These are phyloP conservation scores for Cercospora beticola DNA, from an alignment of 2,329 filamentous ascomycete genomes.

Conservation along the genomic window DNA sequence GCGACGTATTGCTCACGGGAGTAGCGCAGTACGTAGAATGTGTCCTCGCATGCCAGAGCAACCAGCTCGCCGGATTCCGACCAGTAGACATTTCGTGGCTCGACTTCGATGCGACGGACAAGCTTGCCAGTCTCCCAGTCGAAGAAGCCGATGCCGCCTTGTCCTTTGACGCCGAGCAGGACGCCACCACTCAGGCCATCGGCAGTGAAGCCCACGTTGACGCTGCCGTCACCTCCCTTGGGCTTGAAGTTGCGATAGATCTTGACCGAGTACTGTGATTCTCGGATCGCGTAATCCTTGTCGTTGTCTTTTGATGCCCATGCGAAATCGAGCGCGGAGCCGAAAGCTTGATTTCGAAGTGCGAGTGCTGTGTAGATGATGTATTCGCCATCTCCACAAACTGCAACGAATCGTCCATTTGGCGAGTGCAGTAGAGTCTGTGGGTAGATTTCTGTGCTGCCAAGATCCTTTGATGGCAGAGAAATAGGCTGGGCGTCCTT, in stretches of 20 bases:
- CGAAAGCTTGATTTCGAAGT: slow-evolving; percentile 97
- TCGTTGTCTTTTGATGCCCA: slow-evolving; percentile 98
- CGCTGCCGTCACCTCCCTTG: slow-evolving; percentile 66
- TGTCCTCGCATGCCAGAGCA: slow-evolving; percentile 88
- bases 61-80: slow-evolving; percentile 94
- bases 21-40: slow-evolving; percentile 90
- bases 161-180: slow-evolving; percentile 88
- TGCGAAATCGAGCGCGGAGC: slow-evolving; percentile 90
- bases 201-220: slow-evolving; percentile 93
- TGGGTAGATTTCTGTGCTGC: slow-evolving; percentile 94
- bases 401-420: slow-evolving; percentile 84
- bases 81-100: slow-evolving; percentile 80
- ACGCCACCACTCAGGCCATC: slow-evolving; percentile 88
- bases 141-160: slow-evolving; percentile 92
- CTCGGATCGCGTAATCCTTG: slow-evolving; percentile 96
- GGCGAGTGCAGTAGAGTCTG: slow-evolving; percentile 94
- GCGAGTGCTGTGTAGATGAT: slow-evolving; percentile 97
- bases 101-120: slow-evolving; percentile 85
- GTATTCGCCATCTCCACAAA: slow-evolving; percentile 96
- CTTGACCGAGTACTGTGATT: slow-evolving; percentile 91
- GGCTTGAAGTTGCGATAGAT: slow-evolving; percentile 98
- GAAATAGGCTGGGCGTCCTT: slow-evolving; percentile 89
- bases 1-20: slow-evolving; percentile 85
- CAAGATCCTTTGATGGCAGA: slow-evolving; percentile 89
- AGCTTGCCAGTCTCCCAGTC: slow-evolving; percentile 91